Evolutionary conservation across 495 filamentous ascomycete genomes (phyloP).

Genomic region (Annulohypoxylon nitens): DNA sequence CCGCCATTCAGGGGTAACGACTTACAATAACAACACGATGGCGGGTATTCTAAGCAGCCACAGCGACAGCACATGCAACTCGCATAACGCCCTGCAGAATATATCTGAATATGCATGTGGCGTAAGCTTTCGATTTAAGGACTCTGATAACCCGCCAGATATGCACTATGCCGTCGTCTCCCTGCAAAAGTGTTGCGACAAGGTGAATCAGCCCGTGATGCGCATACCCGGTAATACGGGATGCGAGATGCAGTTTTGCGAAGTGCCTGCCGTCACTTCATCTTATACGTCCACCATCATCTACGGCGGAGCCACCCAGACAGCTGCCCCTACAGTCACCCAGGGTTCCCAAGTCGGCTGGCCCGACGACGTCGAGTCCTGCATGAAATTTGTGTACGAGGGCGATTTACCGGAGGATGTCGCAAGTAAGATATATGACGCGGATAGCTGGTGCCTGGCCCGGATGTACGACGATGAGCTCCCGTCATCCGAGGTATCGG

Average conservation of each 20-base stretch:
- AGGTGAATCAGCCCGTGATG: constrained; percentile 31
- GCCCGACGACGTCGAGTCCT: constrained; percentile 30
- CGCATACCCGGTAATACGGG: constrained; percentile 48
- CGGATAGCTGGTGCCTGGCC: constrained; percentile 31
- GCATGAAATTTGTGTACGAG: constrained; percentile 43
- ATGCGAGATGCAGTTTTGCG: constrained; percentile 49
- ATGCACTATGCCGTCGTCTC: constrained; percentile 49
- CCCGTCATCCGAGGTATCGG: constrained; percentile 13
- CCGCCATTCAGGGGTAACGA: constrained; percentile 4
- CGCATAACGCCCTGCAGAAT: constrained; percentile 46
- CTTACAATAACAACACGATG: constrained; percentile 15
- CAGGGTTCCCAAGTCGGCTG: constrained; percentile 8
- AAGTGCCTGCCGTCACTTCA: constrained; percentile 26
- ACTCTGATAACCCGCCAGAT: constrained; percentile 36
- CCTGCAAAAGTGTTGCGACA: constrained; percentile 41
- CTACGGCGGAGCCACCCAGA: constrained; percentile 25
- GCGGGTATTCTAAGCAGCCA: constrained; percentile 35
- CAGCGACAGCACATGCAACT: constrained; percentile 43
- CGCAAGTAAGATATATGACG: constrained; percentile 18
- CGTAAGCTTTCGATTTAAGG: constrained; percentile 42
- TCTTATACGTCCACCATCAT: constrained; percentile 23
- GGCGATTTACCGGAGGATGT: constrained; percentile 41
- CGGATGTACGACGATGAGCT: constrained; percentile 41
- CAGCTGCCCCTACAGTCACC: constrained; percentile 29
- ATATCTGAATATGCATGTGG: constrained; percentile 43